These are phyloP conservation scores for Verticillium dahliae DNA, from an alignment of 2,329 filamentous ascomycete species.

Conservation along the genomic window DNA sequence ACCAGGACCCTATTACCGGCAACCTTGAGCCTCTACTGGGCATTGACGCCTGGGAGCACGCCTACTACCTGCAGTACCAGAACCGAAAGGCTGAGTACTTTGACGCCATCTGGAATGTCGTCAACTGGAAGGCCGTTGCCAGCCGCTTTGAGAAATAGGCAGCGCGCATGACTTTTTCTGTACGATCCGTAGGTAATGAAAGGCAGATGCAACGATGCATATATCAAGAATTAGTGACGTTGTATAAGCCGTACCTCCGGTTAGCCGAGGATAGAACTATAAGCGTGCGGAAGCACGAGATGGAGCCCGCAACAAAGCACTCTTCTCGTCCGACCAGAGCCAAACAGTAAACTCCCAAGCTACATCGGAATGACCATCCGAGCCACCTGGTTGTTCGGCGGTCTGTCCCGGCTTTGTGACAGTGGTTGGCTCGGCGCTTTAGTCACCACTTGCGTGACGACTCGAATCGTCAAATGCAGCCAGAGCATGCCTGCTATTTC, in stretches of 20 bases:
- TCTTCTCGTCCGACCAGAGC: too few relatives aligned
- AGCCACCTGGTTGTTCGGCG: too few relatives aligned
- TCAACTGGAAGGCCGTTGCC: constrained; percentile 91
- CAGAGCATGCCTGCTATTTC: too few relatives aligned
- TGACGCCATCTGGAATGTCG: constrained; percentile 84
- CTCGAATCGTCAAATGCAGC: not conserved
- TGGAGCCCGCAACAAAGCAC: too few relatives aligned
- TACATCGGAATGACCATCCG: too few relatives aligned
- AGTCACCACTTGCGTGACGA: not conserved
- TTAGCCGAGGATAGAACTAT: too few relatives aligned
- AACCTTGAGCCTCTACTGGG: constrained; percentile 77
- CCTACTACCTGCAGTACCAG: constrained; percentile 93
- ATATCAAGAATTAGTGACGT: not conserved
- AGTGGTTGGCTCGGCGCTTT: too few relatives aligned
- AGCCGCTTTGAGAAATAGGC: constrained; percentile 58
- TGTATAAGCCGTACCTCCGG: not conserved
- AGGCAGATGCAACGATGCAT: not conserved
- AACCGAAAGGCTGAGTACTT: constrained; percentile 98
- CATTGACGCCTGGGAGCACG: constrained; percentile 94
- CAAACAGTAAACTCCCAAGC: too few relatives aligned
- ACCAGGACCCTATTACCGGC: constrained; percentile 85
- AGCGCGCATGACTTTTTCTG: not conserved
- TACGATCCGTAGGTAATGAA: not conserved
- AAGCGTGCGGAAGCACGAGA: too few relatives aligned
- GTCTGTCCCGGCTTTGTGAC: too few relatives aligned